These are phyloP conservation scores for Vanrija sp. DNA, from an alignment of 1,284 basidiomycete genomes.

Conservation along the genomic window DNA sequence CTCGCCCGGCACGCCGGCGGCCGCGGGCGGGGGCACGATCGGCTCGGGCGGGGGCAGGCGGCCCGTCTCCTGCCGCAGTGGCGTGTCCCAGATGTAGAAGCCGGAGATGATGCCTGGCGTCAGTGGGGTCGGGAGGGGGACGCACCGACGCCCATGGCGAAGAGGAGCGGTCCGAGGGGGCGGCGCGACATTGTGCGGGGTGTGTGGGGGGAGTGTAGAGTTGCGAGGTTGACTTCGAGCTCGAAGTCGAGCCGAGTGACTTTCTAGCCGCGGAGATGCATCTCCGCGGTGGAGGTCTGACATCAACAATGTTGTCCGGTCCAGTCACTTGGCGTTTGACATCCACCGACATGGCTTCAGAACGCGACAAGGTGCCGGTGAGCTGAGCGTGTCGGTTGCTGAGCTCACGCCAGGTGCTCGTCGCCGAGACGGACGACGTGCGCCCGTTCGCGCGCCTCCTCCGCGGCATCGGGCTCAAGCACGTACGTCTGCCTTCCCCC, in stretches of 20 bases:
- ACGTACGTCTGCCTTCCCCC: constrained; percentile 51
- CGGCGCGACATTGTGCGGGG: constrained; percentile 16
- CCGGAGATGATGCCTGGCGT: constrained; percentile 31
- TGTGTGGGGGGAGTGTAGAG: not conserved
- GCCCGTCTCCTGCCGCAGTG: constrained; percentile 31
- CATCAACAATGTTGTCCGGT: not conserved
- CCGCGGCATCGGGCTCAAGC: constrained; percentile 70
- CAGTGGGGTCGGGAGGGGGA: not conserved
- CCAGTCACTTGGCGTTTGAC: not conserved
- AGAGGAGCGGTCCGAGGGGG: constrained; percentile 21
- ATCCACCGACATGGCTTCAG: not conserved
- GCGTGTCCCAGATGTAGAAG: constrained; percentile 33
- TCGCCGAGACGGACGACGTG: constrained; percentile 71
- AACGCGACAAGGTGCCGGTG: not conserved
- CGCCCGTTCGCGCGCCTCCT: constrained; percentile 68
- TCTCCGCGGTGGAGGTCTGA: not conserved
- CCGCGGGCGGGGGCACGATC: not conserved
- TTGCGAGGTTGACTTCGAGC: not conserved
- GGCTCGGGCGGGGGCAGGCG: constrained; percentile 15
- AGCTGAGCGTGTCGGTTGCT: not conserved
- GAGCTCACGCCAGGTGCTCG: constrained; percentile 58
- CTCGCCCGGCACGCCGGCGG: too few species aligned
- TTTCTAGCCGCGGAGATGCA: not conserved
- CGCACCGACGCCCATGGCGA: constrained; percentile 31
- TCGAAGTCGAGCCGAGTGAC: not conserved